A percentile compares a stretch with the other conserved stretches of the same genome.
Conservation (phyloP, 768 basidiomycete genomes). For the Arthromyces matolae region DNA sequence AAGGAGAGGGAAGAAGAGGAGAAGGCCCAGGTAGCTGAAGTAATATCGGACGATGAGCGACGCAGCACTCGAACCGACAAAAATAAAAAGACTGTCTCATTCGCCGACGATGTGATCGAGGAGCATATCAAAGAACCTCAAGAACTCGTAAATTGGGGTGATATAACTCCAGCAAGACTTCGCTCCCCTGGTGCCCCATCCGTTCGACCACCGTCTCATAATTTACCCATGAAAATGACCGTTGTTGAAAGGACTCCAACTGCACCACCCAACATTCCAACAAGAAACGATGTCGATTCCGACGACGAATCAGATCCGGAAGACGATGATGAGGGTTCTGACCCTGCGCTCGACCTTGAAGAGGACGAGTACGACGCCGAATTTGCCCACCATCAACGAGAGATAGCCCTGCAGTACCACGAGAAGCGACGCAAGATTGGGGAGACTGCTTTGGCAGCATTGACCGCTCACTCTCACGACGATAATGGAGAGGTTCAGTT, state of each 20-base stretch:
- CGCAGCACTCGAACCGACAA: conserved; percentile 19
- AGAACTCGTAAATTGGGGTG: conserved; percentile 44
- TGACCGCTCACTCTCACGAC: conserved; percentile 44
- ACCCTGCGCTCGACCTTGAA: conserved; percentile 34
- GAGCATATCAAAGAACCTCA: conserved; percentile 10
- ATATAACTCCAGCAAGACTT: conserved; percentile 49
- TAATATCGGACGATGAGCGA: conserved; percentile 28
- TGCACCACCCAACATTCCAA: conserved; percentile 17
- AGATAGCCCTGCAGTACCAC: conserved; percentile 70
- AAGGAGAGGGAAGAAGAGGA: conserved; percentile 37
- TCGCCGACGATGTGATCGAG: conserved; percentile 40
- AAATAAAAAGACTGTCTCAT: conserved; percentile 64
- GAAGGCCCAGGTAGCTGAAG: conserved; percentile 28
- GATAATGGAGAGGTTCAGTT: conserved; percentile 44
- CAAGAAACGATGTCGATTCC: conserved; percentile 43
- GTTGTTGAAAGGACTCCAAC: conserved; percentile 64
- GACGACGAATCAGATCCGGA: conserved; percentile 63
- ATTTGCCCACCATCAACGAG: conserved; percentile 64
- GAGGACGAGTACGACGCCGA: conserved; percentile 59
- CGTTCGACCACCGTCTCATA: conserved; percentile 33
- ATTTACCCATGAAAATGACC: conserved; percentile 58
- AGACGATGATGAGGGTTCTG: conserved; percentile 22
- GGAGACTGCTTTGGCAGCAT: conserved; percentile 45
- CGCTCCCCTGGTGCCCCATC: conserved; percentile 34
- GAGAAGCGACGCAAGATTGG: conserved; percentile 56